These are phyloP conservation scores for Colletotrichum ledebouriae DNA, from an alignment of 2,329 filamentous ascomycete species.

Conservation along the genomic window DNA sequence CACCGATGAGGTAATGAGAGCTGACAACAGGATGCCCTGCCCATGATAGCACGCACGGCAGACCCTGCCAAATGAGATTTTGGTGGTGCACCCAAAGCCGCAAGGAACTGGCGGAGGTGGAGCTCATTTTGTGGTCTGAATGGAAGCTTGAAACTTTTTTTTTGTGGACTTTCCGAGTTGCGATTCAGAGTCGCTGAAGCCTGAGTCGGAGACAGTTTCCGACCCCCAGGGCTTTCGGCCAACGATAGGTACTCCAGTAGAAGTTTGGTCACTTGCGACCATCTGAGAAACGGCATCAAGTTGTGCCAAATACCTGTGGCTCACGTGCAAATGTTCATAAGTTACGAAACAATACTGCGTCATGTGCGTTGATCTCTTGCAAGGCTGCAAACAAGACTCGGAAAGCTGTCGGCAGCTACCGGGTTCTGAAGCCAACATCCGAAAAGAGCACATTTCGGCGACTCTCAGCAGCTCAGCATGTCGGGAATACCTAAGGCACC, in stretches of 20 bases:
- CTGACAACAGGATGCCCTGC: conserved; percentile 27
- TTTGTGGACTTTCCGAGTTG: conserved; percentile 7
- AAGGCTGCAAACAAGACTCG: conserved; percentile 32
- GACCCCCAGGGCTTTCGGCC: background rate
- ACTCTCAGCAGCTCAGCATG: conserved; percentile 16
- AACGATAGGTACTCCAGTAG: background rate
- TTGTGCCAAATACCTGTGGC: background rate
- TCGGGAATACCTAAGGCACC: conserved; percentile 23
- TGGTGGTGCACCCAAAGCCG: conserved; percentile 32
- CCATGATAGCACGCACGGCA: conserved; percentile 27
- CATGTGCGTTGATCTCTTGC: conserved; percentile 30
- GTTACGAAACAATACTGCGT: conserved; percentile 11
- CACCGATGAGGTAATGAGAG: conserved; percentile 35
- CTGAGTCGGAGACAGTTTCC: conserved; percentile 11
- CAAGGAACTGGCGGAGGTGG: conserved; percentile 38
- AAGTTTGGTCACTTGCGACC: conserved; percentile 3
- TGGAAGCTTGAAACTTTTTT: conserved; percentile 33
- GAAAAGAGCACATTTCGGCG: conserved; percentile 16
- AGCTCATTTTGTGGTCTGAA: conserved; percentile 22
- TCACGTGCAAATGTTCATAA: conserved; percentile 13
- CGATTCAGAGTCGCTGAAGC: conserved; percentile 25
- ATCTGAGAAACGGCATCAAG: background rate
- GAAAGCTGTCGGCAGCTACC: conserved; percentile 30
- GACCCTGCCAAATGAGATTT: conserved; percentile 25
- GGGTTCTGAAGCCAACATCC: conserved; percentile 27